These are phyloP conservation scores for Roridomyces roridus DNA, from an alignment of 768 basidiomycete genomes.

Conservation along the genomic window DNA sequence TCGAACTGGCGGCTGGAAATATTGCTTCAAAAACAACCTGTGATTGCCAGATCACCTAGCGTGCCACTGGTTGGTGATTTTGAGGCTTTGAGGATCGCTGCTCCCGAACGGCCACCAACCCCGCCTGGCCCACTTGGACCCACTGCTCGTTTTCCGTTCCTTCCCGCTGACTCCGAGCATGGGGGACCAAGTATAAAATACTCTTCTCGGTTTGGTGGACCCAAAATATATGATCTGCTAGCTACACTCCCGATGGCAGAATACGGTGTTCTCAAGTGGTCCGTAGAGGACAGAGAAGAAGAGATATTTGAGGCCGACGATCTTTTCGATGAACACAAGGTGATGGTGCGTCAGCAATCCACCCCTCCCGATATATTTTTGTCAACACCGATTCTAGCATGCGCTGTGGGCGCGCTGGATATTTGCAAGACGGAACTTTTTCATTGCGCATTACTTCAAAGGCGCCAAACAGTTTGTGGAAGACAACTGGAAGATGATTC, in stretches of 20 bases:
- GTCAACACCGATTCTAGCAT: no score
- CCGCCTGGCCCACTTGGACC: conserved; percentile 42
- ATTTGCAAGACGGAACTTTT: conserved; percentile 35
- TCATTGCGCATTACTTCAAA: conserved; percentile 59
- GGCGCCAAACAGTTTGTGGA: conserved; percentile 63
- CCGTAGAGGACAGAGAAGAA: conserved; percentile 73
- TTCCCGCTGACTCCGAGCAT: conserved; percentile 54
- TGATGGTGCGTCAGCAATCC: no score
- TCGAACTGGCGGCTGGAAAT: conserved; percentile 2
- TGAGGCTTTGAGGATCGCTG: conserved; percentile 6
- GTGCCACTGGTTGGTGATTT: conserved; percentile 24
- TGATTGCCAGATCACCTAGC: conserved; percentile 1
- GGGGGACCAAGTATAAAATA: conserved; percentile 53
- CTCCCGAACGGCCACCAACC: not conserved
- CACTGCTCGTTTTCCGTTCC: conserved; percentile 54
- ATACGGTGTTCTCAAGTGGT: conserved; percentile 74
- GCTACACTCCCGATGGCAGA: conserved; percentile 61
- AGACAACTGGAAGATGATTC: conserved; percentile 70
- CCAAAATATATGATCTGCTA: conserved; percentile 69
- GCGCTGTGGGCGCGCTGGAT: conserved; percentile 35
- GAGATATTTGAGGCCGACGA: conserved; percentile 78
- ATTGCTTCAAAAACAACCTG: not conserved
- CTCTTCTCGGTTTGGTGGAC: conserved; percentile 73
- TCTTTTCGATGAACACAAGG: conserved; percentile 76
- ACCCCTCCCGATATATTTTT: conserved; percentile 75